Conservation (phyloP, 805 yeast genomes). For the Sugiyamaella chiloensis region DNA sequence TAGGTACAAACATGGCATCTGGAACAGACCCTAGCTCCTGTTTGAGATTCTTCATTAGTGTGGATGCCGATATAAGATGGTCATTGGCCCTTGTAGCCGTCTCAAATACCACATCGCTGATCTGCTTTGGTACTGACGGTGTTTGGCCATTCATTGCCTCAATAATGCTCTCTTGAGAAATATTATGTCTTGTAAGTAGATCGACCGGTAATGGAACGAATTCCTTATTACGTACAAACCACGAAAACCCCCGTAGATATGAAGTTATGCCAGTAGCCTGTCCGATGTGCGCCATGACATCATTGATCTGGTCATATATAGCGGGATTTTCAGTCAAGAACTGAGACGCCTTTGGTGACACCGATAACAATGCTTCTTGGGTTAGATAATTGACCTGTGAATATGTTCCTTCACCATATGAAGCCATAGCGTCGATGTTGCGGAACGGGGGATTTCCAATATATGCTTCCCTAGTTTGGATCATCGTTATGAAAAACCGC, state of each 20-base stretch:
- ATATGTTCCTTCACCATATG: conserved; percentile 75
- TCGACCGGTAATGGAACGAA: conserved; percentile 63
- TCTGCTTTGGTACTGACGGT: conserved; percentile 18
- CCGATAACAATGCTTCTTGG: conserved; percentile 53
- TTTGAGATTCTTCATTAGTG: conserved; percentile 44
- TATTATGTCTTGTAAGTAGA: conserved; percentile 46
- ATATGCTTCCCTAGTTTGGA: conserved; percentile 57
- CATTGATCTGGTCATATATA: conserved; percentile 48
- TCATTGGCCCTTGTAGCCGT: conserved; percentile 77
- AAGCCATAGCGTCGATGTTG: conserved; percentile 56
- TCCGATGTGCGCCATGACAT: conserved; percentile 75
- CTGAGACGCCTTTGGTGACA: conserved; percentile 53
- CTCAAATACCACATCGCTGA: conserved; percentile 62
- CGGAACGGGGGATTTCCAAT: conserved; percentile 46
- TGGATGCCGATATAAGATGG: conserved; percentile 66
- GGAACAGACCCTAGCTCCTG: conserved; percentile 38
- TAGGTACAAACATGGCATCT: conserved; percentile 65
- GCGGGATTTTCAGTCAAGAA: conserved; percentile 46
- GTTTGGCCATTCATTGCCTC: conserved; percentile 32
- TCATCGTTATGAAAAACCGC: conserved; percentile 53
- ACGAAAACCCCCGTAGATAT: conserved; percentile 56
- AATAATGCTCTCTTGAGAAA: conserved; percentile 62
- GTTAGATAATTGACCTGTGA: conserved; percentile 70
- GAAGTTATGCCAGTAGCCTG: conserved; percentile 74
- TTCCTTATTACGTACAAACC: conserved; percentile 50